phyloP scores from a whole-genome alignment of 1,284 basidiomycete species.

The Pascua guehoae region DNA sequence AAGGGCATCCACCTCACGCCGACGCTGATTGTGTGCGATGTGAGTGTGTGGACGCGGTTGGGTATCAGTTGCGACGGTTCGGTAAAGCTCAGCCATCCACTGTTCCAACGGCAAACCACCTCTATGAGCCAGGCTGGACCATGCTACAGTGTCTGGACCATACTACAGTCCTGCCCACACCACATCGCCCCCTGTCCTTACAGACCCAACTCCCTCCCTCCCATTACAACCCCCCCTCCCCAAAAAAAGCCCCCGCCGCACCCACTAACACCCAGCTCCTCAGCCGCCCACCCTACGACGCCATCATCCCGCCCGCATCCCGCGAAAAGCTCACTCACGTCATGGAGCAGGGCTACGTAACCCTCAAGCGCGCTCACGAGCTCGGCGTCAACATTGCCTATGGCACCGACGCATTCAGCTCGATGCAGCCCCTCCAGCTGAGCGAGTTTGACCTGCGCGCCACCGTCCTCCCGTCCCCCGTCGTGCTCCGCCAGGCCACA shows the following conservation, averaged over 20 bases:
- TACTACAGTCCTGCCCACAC: too few species aligned
- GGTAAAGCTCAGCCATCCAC: too few species aligned
- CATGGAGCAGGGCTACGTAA: conserved; percentile 20
- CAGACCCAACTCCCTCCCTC: too few species aligned
- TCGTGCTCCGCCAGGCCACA: conserved; percentile 53
- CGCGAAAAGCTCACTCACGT: conserved; percentile 26
- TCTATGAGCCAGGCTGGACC: too few species aligned
- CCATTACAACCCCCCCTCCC: too few species aligned
- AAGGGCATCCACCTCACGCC: conserved; percentile 53
- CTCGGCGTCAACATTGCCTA: conserved; percentile 30
- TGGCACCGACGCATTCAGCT: conserved; percentile 28
- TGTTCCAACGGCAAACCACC: too few species aligned
- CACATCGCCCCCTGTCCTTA: too few species aligned
- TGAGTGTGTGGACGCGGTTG: conserved; percentile 1
- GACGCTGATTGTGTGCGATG: conserved; percentile 52
- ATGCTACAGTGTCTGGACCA: too few species aligned
- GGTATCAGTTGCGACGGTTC: too few species aligned
- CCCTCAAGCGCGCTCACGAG: conserved; percentile 30
- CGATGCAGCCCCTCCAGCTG: conserved; percentile 28
- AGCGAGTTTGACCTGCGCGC: conserved; percentile 51
- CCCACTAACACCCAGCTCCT: conserved; percentile 15
- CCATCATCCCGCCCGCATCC: conserved; percentile 22
- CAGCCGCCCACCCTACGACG: conserved; percentile 21
- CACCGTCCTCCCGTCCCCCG: conserved; percentile 45
- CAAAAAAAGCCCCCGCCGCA: too few species aligned